Base-by-base conservation (phyloP, 139 green algal species). In the Chlamydomonas applanata region DNA sequence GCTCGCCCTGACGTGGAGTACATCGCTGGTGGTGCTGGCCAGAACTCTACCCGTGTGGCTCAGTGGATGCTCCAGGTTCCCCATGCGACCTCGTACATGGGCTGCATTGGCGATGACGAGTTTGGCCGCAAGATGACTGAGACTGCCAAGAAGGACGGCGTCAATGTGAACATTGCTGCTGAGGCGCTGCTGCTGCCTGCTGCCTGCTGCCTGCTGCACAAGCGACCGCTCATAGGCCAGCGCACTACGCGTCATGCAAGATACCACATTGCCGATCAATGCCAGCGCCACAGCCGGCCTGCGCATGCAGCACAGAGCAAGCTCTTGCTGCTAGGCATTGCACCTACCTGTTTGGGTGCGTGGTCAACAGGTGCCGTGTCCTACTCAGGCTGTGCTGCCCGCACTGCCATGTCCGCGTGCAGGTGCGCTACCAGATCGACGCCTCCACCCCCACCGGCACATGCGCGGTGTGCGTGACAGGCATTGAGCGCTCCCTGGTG, bases 41-140 rank as follows among this genome's bases (percentile, higher is more conserved):
- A 99, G 79, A 99, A 99, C 87, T 90, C 85, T 44, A 97, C 97
- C 36, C 90, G 96, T 33, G 85, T 99, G n/a, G 92, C 92, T 35
- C 96, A 99, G 85, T 99, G 96, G 96, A 97, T 99, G 93, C 86
- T 99, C 57, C 83, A 92, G 63, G 81, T 89, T 20, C 86, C 91
- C 0, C 83, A 91, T 13, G 90, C 96, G 29, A 92, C 87, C 36
- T 80, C 89, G 34, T 99, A 98, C 88, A 94, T 99, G 76, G 96
- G 96, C n/a, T 98, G 90, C 79, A 90, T 99, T 45, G 96, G 96
- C 49, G 80, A 93, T n/a, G 96, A 99, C 75, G 88, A 97, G 27
- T 98, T 95, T 74, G 94, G 82, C 0, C 66, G 86, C 19, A 89
- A 91, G 64, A 96, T 99, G 90, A 80, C 59, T 0, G 80, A 94